These are phyloP conservation scores for Starmerella scarabaei DNA, from an alignment of 805 yeast species.

Conservation along the genomic window DNA sequence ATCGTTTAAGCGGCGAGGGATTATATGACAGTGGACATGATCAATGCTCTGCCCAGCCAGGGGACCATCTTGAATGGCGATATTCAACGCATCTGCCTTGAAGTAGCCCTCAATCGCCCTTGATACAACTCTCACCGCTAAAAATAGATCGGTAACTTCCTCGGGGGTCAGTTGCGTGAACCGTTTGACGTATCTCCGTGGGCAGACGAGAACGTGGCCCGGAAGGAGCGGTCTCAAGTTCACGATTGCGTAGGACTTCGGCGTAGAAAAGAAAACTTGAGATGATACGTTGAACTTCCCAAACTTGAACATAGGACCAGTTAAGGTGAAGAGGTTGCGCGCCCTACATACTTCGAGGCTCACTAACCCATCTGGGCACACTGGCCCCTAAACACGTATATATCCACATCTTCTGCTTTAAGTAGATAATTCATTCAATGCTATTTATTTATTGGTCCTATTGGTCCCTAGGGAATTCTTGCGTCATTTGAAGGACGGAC, in stretches of 20 bases:
- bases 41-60: constrained; percentile 95
- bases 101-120: constrained; percentile 51
- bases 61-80: constrained; percentile 93
- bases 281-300: constrained; percentile 26
- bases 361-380: too few relatives aligned
- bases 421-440: too few relatives aligned
- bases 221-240: constrained; percentile 86
- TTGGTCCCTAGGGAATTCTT: too few relatives aligned
- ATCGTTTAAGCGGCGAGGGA: constrained; percentile 57
- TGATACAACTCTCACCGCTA: constrained; percentile 58
- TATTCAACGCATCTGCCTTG: constrained; percentile 70
- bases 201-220: constrained; percentile 86
- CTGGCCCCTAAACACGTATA: too few relatives aligned
- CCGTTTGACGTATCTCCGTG: constrained; percentile 53
- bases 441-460: too few relatives aligned
- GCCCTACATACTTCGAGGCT: too few relatives aligned
- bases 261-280: constrained; percentile 39
- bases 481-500: too few relatives aligned
- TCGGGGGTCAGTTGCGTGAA: constrained; percentile 57
- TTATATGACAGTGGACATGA: constrained; percentile 85
- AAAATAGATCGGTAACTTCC: constrained; percentile 65
- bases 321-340: too few relatives aligned
- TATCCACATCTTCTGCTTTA: too few relatives aligned
- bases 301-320: constrained; percentile 21
- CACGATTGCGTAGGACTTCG: constrained; percentile 69